Percentiles rank a stretch among this genome's conserved stretches.
Conservation (phyloP, 352 stramenopile genomes). For the Globisporangium abappressorium region DNA sequence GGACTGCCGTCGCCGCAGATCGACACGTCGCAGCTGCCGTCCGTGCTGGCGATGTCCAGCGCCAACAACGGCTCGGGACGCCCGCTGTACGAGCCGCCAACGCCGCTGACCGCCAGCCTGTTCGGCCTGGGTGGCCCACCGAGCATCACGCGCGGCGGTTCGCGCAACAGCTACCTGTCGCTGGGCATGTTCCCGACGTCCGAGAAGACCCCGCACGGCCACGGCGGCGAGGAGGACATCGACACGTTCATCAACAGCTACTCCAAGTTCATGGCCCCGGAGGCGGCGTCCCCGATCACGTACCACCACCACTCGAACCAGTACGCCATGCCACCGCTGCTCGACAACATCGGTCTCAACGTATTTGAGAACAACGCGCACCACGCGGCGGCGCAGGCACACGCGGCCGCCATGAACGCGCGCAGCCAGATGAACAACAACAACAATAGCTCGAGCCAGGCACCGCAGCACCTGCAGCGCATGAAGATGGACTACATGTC, state of each 20-base stretch:
- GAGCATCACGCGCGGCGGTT: slow-evolving; percentile 49
- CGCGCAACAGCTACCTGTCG: slow-evolving; percentile 43
- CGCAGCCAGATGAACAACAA: slow-evolving; percentile 19
- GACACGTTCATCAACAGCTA: slow-evolving; percentile 72
- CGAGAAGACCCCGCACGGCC: slow-evolving; percentile 25
- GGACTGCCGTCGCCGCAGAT: slow-evolving; percentile 65
- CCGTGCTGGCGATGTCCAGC: slow-evolving; percentile 70
- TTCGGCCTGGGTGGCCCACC: slow-evolving; percentile 42
- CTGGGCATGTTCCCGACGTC: slow-evolving; percentile 48
- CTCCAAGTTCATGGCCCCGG: slow-evolving; percentile 63
- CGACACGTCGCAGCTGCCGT: slow-evolving; percentile 70
- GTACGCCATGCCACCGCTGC: slow-evolving; percentile 42
- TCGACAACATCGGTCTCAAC: slow-evolving; percentile 60
- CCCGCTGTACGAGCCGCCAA: slow-evolving; percentile 29
- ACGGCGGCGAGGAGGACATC: slow-evolving; percentile 42
- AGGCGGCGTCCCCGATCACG: slow-evolving; percentile 37
- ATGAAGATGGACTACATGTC: slow-evolving; percentile 47
- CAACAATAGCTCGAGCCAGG: slow-evolving; percentile 5
- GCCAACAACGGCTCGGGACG: slow-evolving; percentile 18
- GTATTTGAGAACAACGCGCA: slow-evolving; percentile 58
- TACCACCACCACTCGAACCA: slow-evolving; percentile 45
- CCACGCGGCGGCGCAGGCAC: slow-evolving; percentile 21
- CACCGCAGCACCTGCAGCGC: slow-evolving; percentile 32
- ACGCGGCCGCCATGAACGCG: slow-evolving; percentile 19
- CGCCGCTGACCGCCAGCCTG: slow-evolving; percentile 31